These are phyloP conservation scores for Laetiporus sulphureus DNA, from an alignment of 1,284 basidiomycete genomes.

Conservation along the genomic window DNA sequence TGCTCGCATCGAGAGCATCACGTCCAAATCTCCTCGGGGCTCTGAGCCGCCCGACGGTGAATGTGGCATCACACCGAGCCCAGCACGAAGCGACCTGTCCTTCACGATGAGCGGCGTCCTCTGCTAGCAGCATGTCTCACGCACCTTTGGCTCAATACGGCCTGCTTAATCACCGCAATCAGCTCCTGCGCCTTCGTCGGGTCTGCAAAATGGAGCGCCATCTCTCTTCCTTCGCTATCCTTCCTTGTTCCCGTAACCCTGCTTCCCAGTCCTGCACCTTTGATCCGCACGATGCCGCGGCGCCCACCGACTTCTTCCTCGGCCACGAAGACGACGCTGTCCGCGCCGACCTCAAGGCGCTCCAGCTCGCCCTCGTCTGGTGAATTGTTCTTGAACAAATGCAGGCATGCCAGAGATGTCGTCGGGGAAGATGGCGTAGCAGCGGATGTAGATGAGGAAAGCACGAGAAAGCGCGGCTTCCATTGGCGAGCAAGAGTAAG, in stretches of 20 bases:
- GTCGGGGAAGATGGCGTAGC: slow-evolving; percentile 24
- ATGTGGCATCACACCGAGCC: slow-evolving; percentile 43
- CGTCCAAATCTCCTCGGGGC: slow-evolving; percentile 71
- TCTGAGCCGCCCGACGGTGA: slow-evolving; percentile 38
- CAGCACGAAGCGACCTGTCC: slow-evolving; percentile 65
- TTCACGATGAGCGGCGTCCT: slow-evolving; percentile 3
- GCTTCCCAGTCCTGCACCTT: slow-evolving; percentile 29
- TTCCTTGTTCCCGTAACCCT: neutral
- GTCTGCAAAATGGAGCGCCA: slow-evolving; percentile 61
- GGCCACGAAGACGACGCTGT: slow-evolving; percentile 65
- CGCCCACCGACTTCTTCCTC: slow-evolving; percentile 62
- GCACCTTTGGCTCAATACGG: slow-evolving; percentile 65
- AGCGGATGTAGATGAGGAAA: slow-evolving; percentile 34
- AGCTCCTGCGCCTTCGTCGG: slow-evolving; percentile 57
- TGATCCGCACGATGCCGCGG: slow-evolving; percentile 58
- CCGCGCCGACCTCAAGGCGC: slow-evolving; percentile 65
- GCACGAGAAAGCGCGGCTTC: slow-evolving; percentile 57
- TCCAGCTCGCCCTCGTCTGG: slow-evolving; percentile 63
- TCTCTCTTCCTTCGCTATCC: slow-evolving; percentile 35
- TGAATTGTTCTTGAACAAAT: slow-evolving; percentile 58
- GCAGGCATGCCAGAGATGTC: slow-evolving; percentile 53
- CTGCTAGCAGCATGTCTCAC: slow-evolving; percentile 10
- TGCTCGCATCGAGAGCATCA: slow-evolving; percentile 71
- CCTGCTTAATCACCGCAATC: slow-evolving; percentile 66
- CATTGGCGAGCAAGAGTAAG: slow-evolving; percentile 68